Evolutionary conservation across 2,329 filamentous ascomycete species (phyloP).

Genomic region (Aspergillus latus): DNA sequence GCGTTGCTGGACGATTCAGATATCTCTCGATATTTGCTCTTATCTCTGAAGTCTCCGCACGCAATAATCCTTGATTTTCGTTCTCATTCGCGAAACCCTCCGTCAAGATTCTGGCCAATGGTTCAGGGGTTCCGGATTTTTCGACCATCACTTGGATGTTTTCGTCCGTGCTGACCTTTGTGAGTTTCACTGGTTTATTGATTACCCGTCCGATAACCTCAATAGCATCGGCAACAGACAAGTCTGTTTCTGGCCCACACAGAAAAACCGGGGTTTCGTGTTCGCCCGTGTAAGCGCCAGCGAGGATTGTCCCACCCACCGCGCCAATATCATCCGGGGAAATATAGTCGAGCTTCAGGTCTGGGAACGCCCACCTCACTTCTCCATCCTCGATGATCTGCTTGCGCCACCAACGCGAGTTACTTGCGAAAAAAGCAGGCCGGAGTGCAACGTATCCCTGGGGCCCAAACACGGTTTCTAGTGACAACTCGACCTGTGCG

Average conservation of each 20-base stretch:
- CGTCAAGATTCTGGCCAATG: conserved; percentile 15
- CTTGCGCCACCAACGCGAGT: conserved; percentile 33
- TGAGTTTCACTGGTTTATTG: conserved; percentile 9
- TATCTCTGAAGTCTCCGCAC: conserved; percentile 13
- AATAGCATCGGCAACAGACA: conserved; percentile 10
- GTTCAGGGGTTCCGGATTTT: conserved; percentile 17
- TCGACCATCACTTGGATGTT: conserved; percentile 17
- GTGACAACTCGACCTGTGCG: conserved; percentile 46
- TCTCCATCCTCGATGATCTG: conserved; percentile 30
- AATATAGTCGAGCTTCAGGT: conserved; percentile 42
- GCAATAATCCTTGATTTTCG: neutral
- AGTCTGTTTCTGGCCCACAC: conserved; percentile 9
- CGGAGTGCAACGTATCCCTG: conserved; percentile 43
- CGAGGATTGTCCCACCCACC: conserved; percentile 43
- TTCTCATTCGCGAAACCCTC: conserved; percentile 1
- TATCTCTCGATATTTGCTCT: conserved; percentile 36
- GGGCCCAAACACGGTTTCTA: conserved; percentile 44
- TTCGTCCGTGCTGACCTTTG: conserved; percentile 8
- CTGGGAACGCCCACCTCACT: conserved; percentile 33
- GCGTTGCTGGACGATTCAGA: conserved; percentile 28
- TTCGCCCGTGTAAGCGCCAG: conserved; percentile 26
- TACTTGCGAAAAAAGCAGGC: conserved; percentile 49
- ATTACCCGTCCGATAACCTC: conserved; percentile 13
- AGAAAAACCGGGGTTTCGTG: conserved; percentile 25
- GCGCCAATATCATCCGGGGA: conserved; percentile 48